Evolutionary conservation across 768 basidiomycete genomes (phyloP).

Genomic region (Tylopilus subfusipes): DNA sequence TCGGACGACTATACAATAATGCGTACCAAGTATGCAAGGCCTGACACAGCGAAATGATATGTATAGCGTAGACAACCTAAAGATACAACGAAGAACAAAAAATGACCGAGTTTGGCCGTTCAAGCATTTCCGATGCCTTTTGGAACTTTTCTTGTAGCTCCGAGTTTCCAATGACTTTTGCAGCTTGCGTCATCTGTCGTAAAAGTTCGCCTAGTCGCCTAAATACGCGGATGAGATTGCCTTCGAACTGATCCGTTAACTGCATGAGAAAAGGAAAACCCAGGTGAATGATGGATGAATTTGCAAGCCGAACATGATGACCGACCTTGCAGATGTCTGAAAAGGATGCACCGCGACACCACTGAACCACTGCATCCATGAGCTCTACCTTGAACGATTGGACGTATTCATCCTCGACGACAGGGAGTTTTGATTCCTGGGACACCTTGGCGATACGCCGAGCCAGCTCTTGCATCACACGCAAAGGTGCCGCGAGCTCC

Average conservation of each 20-base stretch:
- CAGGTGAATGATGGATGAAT: background rate
- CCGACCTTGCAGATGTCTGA: slow-evolving; percentile 90
- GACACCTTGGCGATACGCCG: slow-evolving; percentile 96
- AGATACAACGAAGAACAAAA: slow-evolving; percentile 86
- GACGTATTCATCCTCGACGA: slow-evolving; percentile 95
- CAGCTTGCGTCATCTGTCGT: slow-evolving; percentile 92
- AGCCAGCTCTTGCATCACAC: slow-evolving; percentile 94
- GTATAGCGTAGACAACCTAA: slow-evolving; percentile 27
- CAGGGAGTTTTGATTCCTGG: slow-evolving; percentile 83
- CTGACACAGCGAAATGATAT: background rate
- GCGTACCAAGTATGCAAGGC: background rate
- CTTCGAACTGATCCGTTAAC: slow-evolving; percentile 97
- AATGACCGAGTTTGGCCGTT: slow-evolving; percentile 90
- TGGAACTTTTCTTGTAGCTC: slow-evolving; percentile 95
- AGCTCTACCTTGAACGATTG: slow-evolving; percentile 96
- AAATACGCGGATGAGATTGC: slow-evolving; percentile 94
- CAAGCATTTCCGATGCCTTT: slow-evolving; percentile 87
- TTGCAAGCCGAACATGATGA: background rate
- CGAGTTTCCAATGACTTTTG: slow-evolving; percentile 93
- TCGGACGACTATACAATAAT: background rate
- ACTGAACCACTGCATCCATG: slow-evolving; percentile 96
- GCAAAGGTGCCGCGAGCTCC: slow-evolving; percentile 87
- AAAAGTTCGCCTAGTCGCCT: slow-evolving; percentile 90
- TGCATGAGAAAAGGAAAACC: slow-evolving; percentile 28
- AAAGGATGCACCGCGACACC: slow-evolving; percentile 98